Conservation (phyloP, 1,284 basidiomycete genomes). For the Malassezia dermatis region DNA sequence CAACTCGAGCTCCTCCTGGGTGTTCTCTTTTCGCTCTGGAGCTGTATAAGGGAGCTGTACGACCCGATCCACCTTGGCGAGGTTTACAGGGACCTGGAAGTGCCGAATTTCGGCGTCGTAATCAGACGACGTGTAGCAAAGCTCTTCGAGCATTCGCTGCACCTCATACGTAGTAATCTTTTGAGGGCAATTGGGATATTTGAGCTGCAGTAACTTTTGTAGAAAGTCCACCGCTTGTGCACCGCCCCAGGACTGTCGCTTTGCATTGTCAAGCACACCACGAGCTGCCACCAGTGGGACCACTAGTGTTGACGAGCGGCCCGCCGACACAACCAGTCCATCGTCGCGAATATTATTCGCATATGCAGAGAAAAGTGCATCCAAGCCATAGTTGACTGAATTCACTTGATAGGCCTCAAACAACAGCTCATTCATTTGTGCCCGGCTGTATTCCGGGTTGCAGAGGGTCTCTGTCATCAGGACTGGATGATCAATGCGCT, state of each 20-base stretch:
- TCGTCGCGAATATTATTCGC: slow-evolving; percentile 33
- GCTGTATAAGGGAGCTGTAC: slow-evolving; percentile 29
- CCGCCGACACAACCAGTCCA: slow-evolving; percentile 36
- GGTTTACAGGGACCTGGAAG: slow-evolving; percentile 64
- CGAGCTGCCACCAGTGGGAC: slow-evolving; percentile 35
- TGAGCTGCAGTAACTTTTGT: slow-evolving; percentile 82
- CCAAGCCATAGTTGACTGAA: slow-evolving; percentile 75
- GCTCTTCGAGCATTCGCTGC: slow-evolving; percentile 75
- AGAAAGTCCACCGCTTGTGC: slow-evolving; percentile 81
- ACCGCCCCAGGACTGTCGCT: slow-evolving; percentile 75
- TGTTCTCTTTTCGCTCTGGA: slow-evolving; percentile 66
- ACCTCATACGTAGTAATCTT: slow-evolving; percentile 54
- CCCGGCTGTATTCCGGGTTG: slow-evolving; percentile 78
- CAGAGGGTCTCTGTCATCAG: slow-evolving; percentile 87
- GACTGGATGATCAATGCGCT: slow-evolving; percentile 74
- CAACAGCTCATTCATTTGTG: slow-evolving; percentile 86
- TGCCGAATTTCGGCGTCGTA: slow-evolving; percentile 61
- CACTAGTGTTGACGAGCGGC: slow-evolving; percentile 31
- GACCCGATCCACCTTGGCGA: slow-evolving; percentile 60
- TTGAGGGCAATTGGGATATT: slow-evolving; percentile 76
- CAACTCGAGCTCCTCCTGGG: slow-evolving; percentile 74
- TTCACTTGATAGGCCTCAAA: slow-evolving; percentile 90
- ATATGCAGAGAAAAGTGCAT: slow-evolving; percentile 83
- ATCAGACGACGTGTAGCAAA: slow-evolving; percentile 73
- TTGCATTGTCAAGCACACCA: slow-evolving; percentile 36